phyloP scores from a whole-genome alignment of 228 moss, liverwort and hornwort species.

The Sphagnum fallax region DNA sequence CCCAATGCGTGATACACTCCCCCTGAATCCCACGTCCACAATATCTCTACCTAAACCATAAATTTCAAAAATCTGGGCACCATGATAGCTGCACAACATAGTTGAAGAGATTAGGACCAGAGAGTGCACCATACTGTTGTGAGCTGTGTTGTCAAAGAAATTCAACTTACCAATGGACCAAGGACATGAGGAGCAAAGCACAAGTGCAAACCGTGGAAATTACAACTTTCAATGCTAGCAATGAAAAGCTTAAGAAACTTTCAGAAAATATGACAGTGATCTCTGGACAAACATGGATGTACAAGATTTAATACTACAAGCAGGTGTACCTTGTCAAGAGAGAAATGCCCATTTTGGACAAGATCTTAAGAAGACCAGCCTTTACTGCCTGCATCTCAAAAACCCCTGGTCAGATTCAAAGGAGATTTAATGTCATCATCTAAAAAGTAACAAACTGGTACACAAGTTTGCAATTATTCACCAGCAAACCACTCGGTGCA shows the following conservation, averaged over 20 bases:
- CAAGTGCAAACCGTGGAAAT: too few relatives aligned
- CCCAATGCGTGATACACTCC: slow-evolving; percentile 82
- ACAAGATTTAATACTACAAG: too few relatives aligned
- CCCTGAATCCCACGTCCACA: slow-evolving; percentile 78
- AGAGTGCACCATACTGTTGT: not conserved
- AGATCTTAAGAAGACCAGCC: slow-evolving; percentile 82
- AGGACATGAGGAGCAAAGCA: too few relatives aligned
- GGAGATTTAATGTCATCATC: not conserved
- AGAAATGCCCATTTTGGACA: slow-evolving; percentile 99
- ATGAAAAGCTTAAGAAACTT: too few relatives aligned
- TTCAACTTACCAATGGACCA: too few relatives aligned
- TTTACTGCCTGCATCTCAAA: slow-evolving; percentile 54
- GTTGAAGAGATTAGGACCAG: not conserved
- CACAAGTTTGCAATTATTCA: too few relatives aligned
- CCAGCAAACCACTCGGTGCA: too few relatives aligned
- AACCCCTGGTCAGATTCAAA: not conserved
- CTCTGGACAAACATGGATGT: too few relatives aligned
- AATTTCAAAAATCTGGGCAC: slow-evolving; percentile 98
- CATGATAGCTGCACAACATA: slow-evolving; percentile 63
- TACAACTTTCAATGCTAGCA: too few relatives aligned
- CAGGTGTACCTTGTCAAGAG: slow-evolving; percentile 62
- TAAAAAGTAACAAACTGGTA: not conserved
- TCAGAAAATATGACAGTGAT: too few relatives aligned
- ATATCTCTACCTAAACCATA: slow-evolving; percentile 84
- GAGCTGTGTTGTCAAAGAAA: too few relatives aligned